phyloP scores from a whole-genome alignment of 805 yeast species.

The Pichia kluyveri region DNA sequence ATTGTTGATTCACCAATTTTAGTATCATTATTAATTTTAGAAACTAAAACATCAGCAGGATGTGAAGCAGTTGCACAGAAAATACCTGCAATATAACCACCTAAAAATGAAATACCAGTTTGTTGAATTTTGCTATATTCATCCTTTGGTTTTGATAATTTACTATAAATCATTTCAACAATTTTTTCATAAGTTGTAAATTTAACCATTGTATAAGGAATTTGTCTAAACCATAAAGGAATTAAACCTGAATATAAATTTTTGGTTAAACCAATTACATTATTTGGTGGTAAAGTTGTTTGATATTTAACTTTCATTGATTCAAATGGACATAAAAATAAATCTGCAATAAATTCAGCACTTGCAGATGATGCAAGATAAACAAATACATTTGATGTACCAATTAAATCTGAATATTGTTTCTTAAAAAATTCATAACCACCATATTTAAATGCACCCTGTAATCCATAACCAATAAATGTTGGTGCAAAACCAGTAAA shows the following conservation, averaged over 20 bases:
- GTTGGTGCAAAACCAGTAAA: constrained; percentile 92
- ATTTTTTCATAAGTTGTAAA: constrained; percentile 91
- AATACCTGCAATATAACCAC: constrained; percentile 97
- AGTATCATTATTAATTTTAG: constrained; percentile 75
- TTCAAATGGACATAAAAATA: constrained; percentile 87
- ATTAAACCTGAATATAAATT: constrained; percentile 74
- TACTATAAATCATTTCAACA: constrained; percentile 68
- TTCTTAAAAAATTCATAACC: constrained; percentile 87
- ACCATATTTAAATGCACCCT: constrained; percentile 97
- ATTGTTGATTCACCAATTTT: constrained; percentile 56
- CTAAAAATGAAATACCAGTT: constrained; percentile 89
- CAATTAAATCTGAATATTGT: constrained; percentile 58
- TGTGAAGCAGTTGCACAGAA: constrained; percentile 93
- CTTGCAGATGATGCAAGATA: constrained; percentile 82
- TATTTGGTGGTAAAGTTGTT: constrained; percentile 80
- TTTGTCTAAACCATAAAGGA: constrained; percentile 94
- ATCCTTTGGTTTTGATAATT: constrained; percentile 62
- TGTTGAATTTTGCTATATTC: constrained; percentile 69
- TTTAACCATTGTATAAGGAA: constrained; percentile 98
- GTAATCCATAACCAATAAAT: constrained; percentile 83
- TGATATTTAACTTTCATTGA: constrained; percentile 92
- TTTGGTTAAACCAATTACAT: constrained; percentile 55
- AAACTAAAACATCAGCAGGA: constrained; percentile 99
- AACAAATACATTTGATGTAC: constrained; percentile 63
- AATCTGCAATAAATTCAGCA: constrained; percentile 90